Evolutionary conservation across 164 flowering plant species (phyloP), one percentile per base, ranked within the genome.

Genomic region (Pachysandra terminalis): DNA sequence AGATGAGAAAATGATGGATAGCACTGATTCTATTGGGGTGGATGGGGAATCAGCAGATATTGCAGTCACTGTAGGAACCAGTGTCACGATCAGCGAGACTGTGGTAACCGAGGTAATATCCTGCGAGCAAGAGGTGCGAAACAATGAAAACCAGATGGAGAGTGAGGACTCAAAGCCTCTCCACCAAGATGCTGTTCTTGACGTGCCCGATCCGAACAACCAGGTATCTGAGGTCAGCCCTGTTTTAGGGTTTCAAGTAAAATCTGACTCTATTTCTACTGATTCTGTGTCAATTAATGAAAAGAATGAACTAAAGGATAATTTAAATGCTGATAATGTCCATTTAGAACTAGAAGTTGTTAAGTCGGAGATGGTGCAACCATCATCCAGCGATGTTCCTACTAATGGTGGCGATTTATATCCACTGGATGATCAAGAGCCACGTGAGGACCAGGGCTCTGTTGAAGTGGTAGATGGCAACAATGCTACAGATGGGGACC

Each of bases 211-310:
- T 69, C 69, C 82, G 19, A 67, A 73, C 65, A 75, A 83, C 77
- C 96, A 90, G 97, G 98, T 94, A 90, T 80, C 91, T 85, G 90
- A 88, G 90, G 95, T 87, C 84, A 85, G 81, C 90, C 80, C 83
- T 74, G 77, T 40, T 82, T 83, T 89, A 87, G 96, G 91, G 90
- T 78, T 76, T 81, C 87, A 82, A 83, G 84, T 93, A 86, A 86
- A 77, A 77, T 84, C 85, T 89, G 96, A 89, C 84, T 93, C 89
- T 83, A 82, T 90, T 89, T 86, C 89, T 88, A 80, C 88, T 88
- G 96, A 86, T 81, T 80, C 84, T 91, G 79, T 90, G 78, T 82
- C 90, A 80, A 82, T 88, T 91, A 84, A 76, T 87, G 93, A 94
- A 83, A 90, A 82, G 75, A 90, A 81, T 84, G 98, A 91, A 83